phyloP scores from a whole-genome alignment of 2,329 filamentous ascomycete genomes.

The Dactylellina drechsleri region DNA sequence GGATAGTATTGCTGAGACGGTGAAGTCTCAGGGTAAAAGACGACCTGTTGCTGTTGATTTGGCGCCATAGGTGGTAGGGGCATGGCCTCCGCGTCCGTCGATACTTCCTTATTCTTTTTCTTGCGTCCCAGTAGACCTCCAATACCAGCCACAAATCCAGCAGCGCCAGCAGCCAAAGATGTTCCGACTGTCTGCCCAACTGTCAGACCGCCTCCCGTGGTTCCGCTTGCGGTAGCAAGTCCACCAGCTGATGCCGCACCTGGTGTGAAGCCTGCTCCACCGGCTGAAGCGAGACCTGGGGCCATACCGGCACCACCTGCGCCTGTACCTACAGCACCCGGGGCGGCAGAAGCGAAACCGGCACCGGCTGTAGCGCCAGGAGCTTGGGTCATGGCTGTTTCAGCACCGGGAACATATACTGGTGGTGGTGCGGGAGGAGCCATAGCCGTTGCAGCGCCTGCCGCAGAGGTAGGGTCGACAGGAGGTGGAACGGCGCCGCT shows the following conservation, averaged over 20 bases:
- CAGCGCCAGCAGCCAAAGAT: constrained; percentile 39
- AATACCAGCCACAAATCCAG: constrained; percentile 27
- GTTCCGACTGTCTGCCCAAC: constrained; percentile 20
- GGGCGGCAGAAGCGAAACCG: neutral
- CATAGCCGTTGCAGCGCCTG: neutral
- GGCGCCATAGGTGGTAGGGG: constrained; percentile 35
- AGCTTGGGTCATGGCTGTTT: neutral
- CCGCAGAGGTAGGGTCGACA: neutral
- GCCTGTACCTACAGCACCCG: neutral
- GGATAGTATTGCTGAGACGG: too few species aligned
- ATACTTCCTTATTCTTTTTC: constrained; percentile 38
- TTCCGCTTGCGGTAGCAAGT: constrained; percentile 1
- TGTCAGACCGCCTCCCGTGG: constrained; percentile 32
- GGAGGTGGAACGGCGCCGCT: neutral
- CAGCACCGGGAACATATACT: neutral
- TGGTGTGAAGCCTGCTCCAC: constrained; percentile 6
- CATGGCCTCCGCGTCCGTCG: constrained; percentile 13
- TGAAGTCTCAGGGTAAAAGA: too few species aligned
- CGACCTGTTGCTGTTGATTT: constrained; percentile 3
- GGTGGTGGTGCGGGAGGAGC: constrained; percentile 2
- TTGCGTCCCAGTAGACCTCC: constrained; percentile 36
- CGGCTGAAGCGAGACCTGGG: neutral
- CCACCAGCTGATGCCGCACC: constrained; percentile 17
- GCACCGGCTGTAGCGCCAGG: neutral
- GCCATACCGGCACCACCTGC: constrained; percentile 5